A percentile compares a stretch with the other conserved stretches of the same genome.
phyloP scores from a whole-genome alignment of 148 eudicot species.

The Chenopodium suecicum region DNA sequence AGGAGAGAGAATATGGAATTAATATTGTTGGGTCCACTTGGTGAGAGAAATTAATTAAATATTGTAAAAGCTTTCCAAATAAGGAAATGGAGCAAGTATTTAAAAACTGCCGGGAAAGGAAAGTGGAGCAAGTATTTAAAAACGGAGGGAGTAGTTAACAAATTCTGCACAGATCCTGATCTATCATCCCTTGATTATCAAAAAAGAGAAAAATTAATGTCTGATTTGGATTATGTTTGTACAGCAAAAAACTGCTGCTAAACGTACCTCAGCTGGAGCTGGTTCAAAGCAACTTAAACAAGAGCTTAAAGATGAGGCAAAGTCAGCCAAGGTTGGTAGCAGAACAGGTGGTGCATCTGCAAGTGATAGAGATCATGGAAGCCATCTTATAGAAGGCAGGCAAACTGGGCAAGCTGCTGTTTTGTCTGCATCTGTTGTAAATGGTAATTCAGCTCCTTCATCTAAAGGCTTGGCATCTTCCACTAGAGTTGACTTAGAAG shows the following conservation, averaged over 20 bases:
- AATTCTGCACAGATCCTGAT: background rate
- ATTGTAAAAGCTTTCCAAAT: too few relatives aligned
- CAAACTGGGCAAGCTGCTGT: slow-evolving; percentile 33
- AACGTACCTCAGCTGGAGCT: slow-evolving; percentile 61
- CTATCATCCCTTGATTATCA: background rate
- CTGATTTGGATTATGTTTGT: background rate
- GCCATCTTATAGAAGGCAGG: slow-evolving; percentile 41
- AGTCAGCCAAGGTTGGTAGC: slow-evolving; percentile 52
- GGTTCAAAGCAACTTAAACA: slow-evolving; percentile 54
- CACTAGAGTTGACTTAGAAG: slow-evolving; percentile 45
- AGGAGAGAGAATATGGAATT: too few relatives aligned
- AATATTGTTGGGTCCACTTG: too few relatives aligned
- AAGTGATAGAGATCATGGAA: slow-evolving; percentile 33
- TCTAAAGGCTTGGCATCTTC: slow-evolving; percentile 43
- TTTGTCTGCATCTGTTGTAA: slow-evolving; percentile 36
- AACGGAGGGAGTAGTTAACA: too few relatives aligned
- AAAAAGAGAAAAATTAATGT: background rate
- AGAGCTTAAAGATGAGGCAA: slow-evolving; percentile 73
- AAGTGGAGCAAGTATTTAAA: too few relatives aligned
- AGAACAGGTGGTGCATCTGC: slow-evolving; percentile 38
- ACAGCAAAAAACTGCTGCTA: slow-evolving; percentile 51
- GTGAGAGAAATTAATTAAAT: too few relatives aligned
- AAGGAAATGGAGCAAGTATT: too few relatives aligned
- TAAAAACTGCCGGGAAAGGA: too few relatives aligned
- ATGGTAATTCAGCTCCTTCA: slow-evolving; percentile 42